These are phyloP conservation scores for Daucus carota DNA, from an alignment of 129 eudicot genomes.

Conservation along the genomic window DNA sequence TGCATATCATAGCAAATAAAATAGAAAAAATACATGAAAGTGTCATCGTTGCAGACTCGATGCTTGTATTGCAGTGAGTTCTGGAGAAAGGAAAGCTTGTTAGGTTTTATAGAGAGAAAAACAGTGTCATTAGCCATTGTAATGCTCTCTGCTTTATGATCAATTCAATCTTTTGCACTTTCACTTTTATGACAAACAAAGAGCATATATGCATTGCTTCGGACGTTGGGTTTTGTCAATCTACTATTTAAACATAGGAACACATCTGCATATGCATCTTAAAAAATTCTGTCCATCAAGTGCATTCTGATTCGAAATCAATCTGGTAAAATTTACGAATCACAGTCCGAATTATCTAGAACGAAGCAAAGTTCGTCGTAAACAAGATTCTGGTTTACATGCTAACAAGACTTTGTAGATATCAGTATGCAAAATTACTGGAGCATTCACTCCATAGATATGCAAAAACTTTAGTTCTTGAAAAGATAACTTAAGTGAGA, in stretches of 20 bases:
- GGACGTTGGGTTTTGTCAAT: constrained; percentile 22
- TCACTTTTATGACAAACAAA: constrained; percentile 24
- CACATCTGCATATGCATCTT: not conserved
- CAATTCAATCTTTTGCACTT: constrained; percentile 18
- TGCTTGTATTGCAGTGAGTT: not conserved
- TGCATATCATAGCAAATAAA: constrained; percentile 18
- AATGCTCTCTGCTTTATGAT: not conserved
- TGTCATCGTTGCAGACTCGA: constrained; percentile 22
- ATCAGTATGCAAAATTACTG: not conserved
- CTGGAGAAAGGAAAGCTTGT: not conserved
- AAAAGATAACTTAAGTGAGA: not conserved
- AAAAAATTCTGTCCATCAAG: no score
- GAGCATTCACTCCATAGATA: not conserved
- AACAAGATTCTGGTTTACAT: not conserved
- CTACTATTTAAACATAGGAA: not conserved
- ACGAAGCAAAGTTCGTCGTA: not conserved
- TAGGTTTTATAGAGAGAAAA: constrained; percentile 2
- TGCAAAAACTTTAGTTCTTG: not conserved
- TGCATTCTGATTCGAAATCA: not conserved
- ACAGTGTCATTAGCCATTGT: not conserved
- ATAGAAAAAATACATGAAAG: constrained; percentile 11
- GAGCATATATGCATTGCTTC: constrained; percentile 64
- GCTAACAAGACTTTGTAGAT: not conserved
- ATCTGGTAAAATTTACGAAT: not conserved
- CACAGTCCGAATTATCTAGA: not conserved